These are phyloP conservation scores for Nakaseomyces uthaithaninus DNA, from an alignment of 1,139 yeast species.

Conservation along the genomic window DNA sequence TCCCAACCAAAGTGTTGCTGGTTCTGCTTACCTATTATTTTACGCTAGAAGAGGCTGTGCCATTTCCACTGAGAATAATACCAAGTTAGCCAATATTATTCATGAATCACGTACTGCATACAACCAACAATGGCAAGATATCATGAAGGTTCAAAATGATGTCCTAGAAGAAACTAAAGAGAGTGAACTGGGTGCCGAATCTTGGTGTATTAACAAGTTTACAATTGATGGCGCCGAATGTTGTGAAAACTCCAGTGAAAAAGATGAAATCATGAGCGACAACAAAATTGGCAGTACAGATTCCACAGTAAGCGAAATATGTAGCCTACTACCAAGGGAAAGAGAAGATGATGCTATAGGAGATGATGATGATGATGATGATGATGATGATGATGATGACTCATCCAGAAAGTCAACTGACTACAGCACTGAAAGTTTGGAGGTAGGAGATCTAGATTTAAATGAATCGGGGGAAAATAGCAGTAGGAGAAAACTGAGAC, in stretches of 20 bases:
- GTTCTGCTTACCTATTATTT: slow-evolving; percentile 83
- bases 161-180: slow-evolving; percentile 22
- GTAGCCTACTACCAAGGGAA: background rate
- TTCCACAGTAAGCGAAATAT: slow-evolving; percentile 9
- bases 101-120: slow-evolving; percentile 29
- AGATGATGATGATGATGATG: background rate
- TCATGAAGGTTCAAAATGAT: slow-evolving; percentile 18
- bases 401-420: slow-evolving; percentile 10
- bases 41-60: slow-evolving; percentile 49
- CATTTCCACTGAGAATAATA: slow-evolving; percentile 13
- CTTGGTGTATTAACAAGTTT: slow-evolving; percentile 5
- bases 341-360: background rate
- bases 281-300: slow-evolving; percentile 9
- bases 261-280: slow-evolving; percentile 4
- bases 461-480: slow-evolving; percentile 16
- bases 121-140: slow-evolving; percentile 19
- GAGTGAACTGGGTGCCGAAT: slow-evolving; percentile 6
- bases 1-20: slow-evolving; percentile 57
- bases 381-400: background rate
- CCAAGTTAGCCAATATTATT: slow-evolving; percentile 30
- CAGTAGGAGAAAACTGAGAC: slow-evolving; percentile 25
- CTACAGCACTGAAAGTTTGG: slow-evolving; percentile 22
- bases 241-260: slow-evolving; percentile 11
- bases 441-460: slow-evolving; percentile 20
- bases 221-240: background rate